Percentiles rank a stretch among this genome's conserved stretches.
These are phyloP conservation scores for Narthecium ossifragum DNA, from an alignment of 106 monocot species.

Conservation along the genomic window DNA sequence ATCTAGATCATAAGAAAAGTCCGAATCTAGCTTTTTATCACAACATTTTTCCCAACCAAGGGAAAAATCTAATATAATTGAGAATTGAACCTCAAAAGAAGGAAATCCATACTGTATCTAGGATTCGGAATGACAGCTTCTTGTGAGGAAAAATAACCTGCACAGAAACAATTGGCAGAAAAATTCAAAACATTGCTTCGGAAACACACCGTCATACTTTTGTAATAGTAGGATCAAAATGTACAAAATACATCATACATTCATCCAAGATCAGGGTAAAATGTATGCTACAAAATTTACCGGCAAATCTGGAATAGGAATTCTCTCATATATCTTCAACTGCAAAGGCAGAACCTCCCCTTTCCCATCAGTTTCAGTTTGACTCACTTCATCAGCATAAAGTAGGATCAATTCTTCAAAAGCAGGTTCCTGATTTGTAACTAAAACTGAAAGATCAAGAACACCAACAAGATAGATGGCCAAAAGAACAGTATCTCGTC, in stretches of 20 bases:
- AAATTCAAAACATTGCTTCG: background rate
- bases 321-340: constrained; percentile 88
- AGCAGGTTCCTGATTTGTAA: constrained; percentile 74
- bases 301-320: constrained; percentile 95
- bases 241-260: background rate
- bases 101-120: constrained; percentile 72
- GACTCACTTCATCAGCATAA: constrained; percentile 55
- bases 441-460: constrained; percentile 12
- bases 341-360: constrained; percentile 39
- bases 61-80: too few species aligned
- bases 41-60: too few species aligned
- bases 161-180: constrained; percentile 8
- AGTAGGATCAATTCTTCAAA: constrained; percentile 94
- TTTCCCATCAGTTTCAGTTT: constrained; percentile 24
- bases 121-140: constrained; percentile 89
- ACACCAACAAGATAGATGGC: background rate
- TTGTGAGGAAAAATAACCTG: constrained; percentile 99
- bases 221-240: background rate
- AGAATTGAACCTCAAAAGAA: too few species aligned
- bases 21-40: too few species aligned
- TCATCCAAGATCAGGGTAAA: background rate
- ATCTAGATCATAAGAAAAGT: too few species aligned
- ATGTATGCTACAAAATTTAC: constrained; percentile 23
- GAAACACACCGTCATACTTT: background rate
- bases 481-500: background rate